Evolutionary conservation across 768 basidiomycete species (phyloP), one percentile per base, ranked within the genome.

Genomic region (Boletus reticuloceps): DNA sequence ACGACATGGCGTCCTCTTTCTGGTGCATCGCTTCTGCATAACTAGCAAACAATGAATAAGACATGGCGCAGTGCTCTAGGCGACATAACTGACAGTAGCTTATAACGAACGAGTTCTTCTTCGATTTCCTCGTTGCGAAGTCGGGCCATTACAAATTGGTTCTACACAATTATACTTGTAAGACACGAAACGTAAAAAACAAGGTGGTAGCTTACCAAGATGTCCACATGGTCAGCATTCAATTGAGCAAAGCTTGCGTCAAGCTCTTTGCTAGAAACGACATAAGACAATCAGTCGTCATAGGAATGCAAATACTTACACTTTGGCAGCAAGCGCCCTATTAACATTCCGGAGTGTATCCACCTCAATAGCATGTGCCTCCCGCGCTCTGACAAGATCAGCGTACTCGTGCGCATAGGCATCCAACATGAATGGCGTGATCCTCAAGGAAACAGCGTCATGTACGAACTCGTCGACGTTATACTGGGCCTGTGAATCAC

Each of bases 361-460:
- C 68, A 98, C 79, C 71, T 95, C 91, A 22, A 80, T 72, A 0
- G 88, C 85, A 72, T 96, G 93, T 55, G 89, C 89, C 55, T 94
- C 92, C 36, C 84, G 85, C 48, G 81, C 81, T 22, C 86, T 82
- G 55, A 91, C 74, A 51, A 85, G 72, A 54, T 96, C 94, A 59
- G 91, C 85, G 66, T 94, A 96, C 73, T 97, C 94, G 51, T 85
- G 89, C 32, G 86, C 82, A 67, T 91, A 96, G 19, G 84, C 80
- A 65, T 98, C 96, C 39, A 98, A 78, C 92, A 95, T 94, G 73
- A 98, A 95, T 0, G 97, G 92, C 5, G 95, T 97, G 60, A 99
- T 93, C 58, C 82, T 81, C 63, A 97, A 73, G 20, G 85, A 83
- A 55, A 91, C 84, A 9, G 95, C 89, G 64, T 98, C 94, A 53